Base-by-base conservation (phyloP, 352 stramenopile species). In the Phytophthora gonapodyides region DNA sequence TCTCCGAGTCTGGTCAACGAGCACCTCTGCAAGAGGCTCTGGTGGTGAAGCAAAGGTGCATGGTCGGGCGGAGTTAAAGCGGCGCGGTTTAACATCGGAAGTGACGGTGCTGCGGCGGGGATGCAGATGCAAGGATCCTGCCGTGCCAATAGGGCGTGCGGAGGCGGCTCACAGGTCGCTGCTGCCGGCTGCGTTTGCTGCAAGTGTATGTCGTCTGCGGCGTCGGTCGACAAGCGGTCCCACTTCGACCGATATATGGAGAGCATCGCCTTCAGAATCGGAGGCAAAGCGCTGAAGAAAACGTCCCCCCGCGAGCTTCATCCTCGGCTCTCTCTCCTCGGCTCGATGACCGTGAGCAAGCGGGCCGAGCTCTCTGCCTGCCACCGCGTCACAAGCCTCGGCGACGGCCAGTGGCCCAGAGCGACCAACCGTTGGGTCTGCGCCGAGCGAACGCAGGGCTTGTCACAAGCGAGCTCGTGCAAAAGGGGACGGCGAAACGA, bases 281-380 rank as follows among this genome's bases (percentile, higher is more conserved):
- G 24, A 69, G 5, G 35, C 61, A 69, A 69, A 69, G 61, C 61
- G 27, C 54, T 69, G 61, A 69, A 58, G 61, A 69, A 69, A 69
- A 24, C 54, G 45, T 69, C 61, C 53, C 60, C 13, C 53, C 33
- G 40, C 56, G 16, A 24, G 21, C 21, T 24, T 24, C 21, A 3
- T 24, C 21, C 21, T 24, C 31, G 21, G 56, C n/a, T n/a, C 49
- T 36, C 7, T 49, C 38, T 42, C 27, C 49, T 34, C 33, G 47
- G 12, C 16, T 58, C 31, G 34, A 36, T 41, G 21, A 59, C 9
- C 21, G 38, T 59, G 57, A 65, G 57, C 51, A 66, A 54, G 57
- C 57, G 17, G 30, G 31, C 13, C 24, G 21, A 27, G 37, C 40
- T 56, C 16, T 12, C 10, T 6, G 46, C 35, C 33, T 19, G 30